These are phyloP conservation scores for Actinidia chinensis DNA, from an alignment of 179 eudicot genomes.

Conservation along the genomic window DNA sequence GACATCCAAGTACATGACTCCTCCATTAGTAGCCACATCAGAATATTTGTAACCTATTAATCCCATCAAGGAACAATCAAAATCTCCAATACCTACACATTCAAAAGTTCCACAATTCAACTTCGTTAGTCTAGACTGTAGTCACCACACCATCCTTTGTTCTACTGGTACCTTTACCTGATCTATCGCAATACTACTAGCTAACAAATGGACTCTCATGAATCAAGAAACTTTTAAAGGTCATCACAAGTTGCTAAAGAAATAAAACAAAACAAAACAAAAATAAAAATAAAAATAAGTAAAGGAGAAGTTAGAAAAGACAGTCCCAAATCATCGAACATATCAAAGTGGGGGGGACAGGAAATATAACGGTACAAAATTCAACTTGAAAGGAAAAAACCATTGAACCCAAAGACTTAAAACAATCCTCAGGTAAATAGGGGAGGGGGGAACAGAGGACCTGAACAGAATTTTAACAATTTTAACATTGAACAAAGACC, in stretches of 20 bases:
- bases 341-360: neutral
- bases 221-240: neutral
- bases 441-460: too few relatives aligned
- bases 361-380: neutral
- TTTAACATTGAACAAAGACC: too few relatives aligned
- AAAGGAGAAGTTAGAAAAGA: neutral
- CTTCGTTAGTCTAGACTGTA: neutral
- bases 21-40: neutral
- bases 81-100: neutral
- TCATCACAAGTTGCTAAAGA: neutral
- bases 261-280: neutral
- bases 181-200: neutral
- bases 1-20: neutral
- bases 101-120: neutral
- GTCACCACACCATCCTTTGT: neutral
- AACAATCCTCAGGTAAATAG: neutral
- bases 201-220: neutral
- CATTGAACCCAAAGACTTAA: neutral
- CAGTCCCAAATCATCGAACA: neutral
- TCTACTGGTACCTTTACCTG: neutral
- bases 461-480: too few relatives aligned
- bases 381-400: neutral
- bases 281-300: neutral
- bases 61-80: slow-evolving; percentile 7
- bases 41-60: neutral